These are phyloP conservation scores for Trichophyton mentagrophytes DNA, from an alignment of 2,329 filamentous ascomycete species.

Conservation along the genomic window DNA sequence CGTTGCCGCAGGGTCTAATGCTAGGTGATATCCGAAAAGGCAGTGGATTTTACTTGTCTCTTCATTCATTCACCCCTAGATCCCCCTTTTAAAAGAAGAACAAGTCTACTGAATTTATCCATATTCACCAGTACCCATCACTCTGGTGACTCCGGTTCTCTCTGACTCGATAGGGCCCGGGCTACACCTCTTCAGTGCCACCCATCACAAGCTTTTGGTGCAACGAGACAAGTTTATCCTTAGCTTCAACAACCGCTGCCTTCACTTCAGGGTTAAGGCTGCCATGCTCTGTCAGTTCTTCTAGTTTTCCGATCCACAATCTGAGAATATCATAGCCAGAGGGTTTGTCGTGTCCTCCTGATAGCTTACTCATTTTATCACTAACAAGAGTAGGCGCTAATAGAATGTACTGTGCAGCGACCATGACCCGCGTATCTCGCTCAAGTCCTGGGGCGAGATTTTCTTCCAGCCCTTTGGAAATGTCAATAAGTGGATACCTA, in stretches of 20 bases:
- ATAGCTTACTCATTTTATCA: not conserved
- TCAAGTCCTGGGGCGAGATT: not conserved
- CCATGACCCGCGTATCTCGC: slow-evolving; percentile 5
- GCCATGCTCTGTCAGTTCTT: not conserved
- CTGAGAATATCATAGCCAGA: not conserved
- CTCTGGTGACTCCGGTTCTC: too few species aligned
- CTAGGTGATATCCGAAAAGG: too few species aligned
- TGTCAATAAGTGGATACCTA: not conserved
- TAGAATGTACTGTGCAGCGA: slow-evolving; percentile 1
- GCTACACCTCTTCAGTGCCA: not conserved
- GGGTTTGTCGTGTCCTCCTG: not conserved
- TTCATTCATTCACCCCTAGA: too few species aligned
- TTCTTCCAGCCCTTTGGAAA: not conserved
- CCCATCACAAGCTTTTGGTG: not conserved
- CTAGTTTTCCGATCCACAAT: not conserved
- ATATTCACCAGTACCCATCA: too few species aligned
- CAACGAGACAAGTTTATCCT: not conserved
- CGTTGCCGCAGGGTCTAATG: too few species aligned
- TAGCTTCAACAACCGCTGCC: not conserved
- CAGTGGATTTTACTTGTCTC: too few species aligned
- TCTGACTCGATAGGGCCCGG: too few species aligned
- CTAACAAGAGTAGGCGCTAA: not conserved
- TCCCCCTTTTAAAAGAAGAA: too few species aligned
- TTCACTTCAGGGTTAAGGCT: not conserved
- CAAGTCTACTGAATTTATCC: too few species aligned